Evolutionary conservation across 2,329 filamentous ascomycete genomes (phyloP).

Genomic region (Stagonosporopsis tanaceti): DNA sequence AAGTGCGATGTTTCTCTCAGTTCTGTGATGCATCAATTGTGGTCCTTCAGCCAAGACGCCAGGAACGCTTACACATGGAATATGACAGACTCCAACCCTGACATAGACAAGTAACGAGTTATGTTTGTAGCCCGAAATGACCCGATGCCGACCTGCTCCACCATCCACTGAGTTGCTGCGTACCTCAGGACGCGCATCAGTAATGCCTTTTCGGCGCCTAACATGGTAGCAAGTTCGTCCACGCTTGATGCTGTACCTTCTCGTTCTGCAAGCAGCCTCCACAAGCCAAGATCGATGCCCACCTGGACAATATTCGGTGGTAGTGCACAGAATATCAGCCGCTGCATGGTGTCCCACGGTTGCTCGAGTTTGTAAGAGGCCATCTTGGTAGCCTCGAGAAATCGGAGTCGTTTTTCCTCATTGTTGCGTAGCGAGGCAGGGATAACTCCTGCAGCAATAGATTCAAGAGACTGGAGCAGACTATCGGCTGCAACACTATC

Average conservation of each 20-base stretch:
- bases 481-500: too few species aligned
- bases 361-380: neutral
- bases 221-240: neutral
- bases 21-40: neutral
- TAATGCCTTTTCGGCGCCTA: neutral
- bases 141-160: neutral
- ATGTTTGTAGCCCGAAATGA: neutral
- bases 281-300: neutral
- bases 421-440: too few species aligned
- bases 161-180: slow-evolving; percentile 1
- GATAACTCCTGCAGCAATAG: too few species aligned
- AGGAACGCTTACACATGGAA: neutral
- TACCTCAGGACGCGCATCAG: neutral
- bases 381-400: too few species aligned
- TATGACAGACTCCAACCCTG: neutral
- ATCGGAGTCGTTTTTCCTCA: too few species aligned
- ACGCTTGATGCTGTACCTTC: neutral
- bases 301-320: neutral
- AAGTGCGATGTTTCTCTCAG: slow-evolving; percentile 1
- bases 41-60: neutral
- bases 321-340: neutral
- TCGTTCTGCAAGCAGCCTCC: neutral
- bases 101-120: neutral
- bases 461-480: too few species aligned
- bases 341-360: slow-evolving; percentile 3